phyloP scores from a whole-genome alignment of 108 stramenopile genomes.

The Nitzschia palea region DNA sequence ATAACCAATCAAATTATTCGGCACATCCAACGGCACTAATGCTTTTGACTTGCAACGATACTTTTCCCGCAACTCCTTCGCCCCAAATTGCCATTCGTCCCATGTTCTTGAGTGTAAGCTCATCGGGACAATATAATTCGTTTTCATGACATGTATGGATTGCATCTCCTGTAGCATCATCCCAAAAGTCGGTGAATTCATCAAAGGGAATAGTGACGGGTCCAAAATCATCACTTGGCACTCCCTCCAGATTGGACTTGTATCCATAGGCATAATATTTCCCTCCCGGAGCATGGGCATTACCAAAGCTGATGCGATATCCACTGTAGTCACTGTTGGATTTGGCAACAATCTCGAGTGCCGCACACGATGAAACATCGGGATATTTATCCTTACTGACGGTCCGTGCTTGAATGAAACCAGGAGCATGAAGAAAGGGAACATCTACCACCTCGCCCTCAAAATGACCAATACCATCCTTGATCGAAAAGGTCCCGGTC shows the following conservation, averaged over 20 bases:
- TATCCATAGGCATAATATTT: slow-evolving; percentile 39
- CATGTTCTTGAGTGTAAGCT: slow-evolving; percentile 31
- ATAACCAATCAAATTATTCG: no score
- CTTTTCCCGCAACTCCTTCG: slow-evolving; percentile 48
- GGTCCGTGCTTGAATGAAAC: slow-evolving; percentile 41
- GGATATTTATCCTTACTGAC: slow-evolving; percentile 17
- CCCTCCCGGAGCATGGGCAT: slow-evolving; percentile 32
- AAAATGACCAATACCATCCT: slow-evolving; percentile 39
- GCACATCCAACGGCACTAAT: slow-evolving; percentile 43
- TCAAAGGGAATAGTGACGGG: slow-evolving; percentile 28
- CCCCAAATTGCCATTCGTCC: slow-evolving; percentile 53
- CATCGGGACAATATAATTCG: slow-evolving; percentile 30
- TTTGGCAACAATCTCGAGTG: slow-evolving; percentile 13
- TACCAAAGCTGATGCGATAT: slow-evolving; percentile 48
- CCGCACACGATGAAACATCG: slow-evolving; percentile 39
- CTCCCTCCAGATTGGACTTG: slow-evolving; percentile 29
- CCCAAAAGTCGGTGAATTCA: slow-evolving; percentile 39
- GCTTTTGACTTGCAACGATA: slow-evolving; percentile 33
- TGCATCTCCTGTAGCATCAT: slow-evolving; percentile 46
- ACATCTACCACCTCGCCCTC: slow-evolving; percentile 42
- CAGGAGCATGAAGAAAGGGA: slow-evolving; percentile 45
- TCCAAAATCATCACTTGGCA: slow-evolving; percentile 21
- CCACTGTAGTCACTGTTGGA: slow-evolving; percentile 26
- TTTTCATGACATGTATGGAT: slow-evolving; percentile 38
- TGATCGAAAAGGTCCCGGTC: slow-evolving; percentile 20